These are phyloP conservation scores for Solanum bukasovii DNA, from an alignment of 257 asterid species.

Conservation along the genomic window DNA sequence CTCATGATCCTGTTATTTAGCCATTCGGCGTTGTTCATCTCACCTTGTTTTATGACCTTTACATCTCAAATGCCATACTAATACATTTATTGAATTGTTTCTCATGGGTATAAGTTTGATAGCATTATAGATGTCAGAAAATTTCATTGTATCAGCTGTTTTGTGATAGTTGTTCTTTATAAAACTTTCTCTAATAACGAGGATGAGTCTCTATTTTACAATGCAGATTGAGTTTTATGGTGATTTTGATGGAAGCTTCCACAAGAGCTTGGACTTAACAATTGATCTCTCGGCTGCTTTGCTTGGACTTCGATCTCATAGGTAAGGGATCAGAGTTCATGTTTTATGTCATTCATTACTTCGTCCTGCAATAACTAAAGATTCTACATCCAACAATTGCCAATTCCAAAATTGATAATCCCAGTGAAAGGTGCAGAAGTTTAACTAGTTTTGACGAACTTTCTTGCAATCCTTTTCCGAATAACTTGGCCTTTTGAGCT, in stretches of 20 bases:
- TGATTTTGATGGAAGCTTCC: constrained; percentile 94
- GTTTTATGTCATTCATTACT: not conserved
- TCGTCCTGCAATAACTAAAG: not conserved
- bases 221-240: constrained; percentile 89
- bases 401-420: no score
- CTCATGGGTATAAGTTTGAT: not conserved
- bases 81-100: not conserved
- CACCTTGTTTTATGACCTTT: not conserved
- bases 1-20: not conserved
- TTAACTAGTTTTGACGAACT: not conserved
- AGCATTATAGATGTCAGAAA: not conserved
- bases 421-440: not conserved
- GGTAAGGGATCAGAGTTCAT: constrained; percentile 23
- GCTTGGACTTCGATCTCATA: constrained; percentile 84
- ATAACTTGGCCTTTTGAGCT: not conserved
- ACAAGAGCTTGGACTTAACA: constrained; percentile 69
- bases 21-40: not conserved
- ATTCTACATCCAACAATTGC: not conserved
- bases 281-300: constrained; percentile 73
- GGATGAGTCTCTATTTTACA: not conserved
- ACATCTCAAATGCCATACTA: not conserved
- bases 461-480: not conserved
- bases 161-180: not conserved
- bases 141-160: not conserved
- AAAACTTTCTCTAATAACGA: not conserved